Percentiles rank a stretch among this genome's conserved stretches.
phyloP scores from a whole-genome alignment of 2,329 filamentous ascomycete genomes.

The Pseudocercospora eumusae region DNA sequence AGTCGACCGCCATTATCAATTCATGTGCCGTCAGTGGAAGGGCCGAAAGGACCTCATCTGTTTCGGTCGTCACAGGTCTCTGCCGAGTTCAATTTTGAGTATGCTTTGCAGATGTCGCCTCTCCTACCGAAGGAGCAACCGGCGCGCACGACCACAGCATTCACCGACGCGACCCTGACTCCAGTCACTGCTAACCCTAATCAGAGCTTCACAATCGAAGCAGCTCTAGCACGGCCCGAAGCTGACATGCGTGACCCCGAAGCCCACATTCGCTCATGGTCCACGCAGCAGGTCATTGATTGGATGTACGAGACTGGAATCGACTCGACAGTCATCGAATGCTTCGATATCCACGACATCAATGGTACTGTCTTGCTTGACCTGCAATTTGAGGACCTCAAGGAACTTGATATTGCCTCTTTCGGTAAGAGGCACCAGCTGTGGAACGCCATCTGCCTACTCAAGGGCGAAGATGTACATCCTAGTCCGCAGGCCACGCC shows the following conservation, averaged over 20 bases:
- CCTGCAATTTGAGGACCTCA: constrained; percentile 85
- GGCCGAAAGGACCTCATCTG: constrained; percentile 81
- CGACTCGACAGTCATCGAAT: constrained; percentile 74
- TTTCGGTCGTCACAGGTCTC: constrained; percentile 71
- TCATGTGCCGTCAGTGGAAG: constrained; percentile 69
- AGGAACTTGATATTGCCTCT: constrained; percentile 76
- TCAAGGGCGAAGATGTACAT: constrained; percentile 54
- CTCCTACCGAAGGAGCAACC: constrained; percentile 64
- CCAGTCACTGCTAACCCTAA: constrained; percentile 27
- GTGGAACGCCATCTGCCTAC: constrained; percentile 75
- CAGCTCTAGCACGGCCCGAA: constrained; percentile 23
- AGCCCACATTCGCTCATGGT: constrained; percentile 61
- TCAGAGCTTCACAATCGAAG: constrained; percentile 36
- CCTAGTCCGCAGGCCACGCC: constrained; percentile 49
- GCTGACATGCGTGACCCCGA: constrained; percentile 23
- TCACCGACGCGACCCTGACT: constrained; percentile 41
- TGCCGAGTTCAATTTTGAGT: constrained; percentile 53
- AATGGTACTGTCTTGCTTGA: constrained; percentile 83
- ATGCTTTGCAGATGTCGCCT: constrained; percentile 69
- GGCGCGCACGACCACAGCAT: constrained; percentile 45
- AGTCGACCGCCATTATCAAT: constrained; percentile 60
- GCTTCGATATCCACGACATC: constrained; percentile 90
- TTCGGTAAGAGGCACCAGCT: constrained; percentile 78
- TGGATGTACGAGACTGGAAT: constrained; percentile 86
- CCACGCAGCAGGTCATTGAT: constrained; percentile 73